A percentile compares a stretch with the other conserved stretches of the same genome.
These are phyloP conservation scores for Paratinospora sagittata DNA, from an alignment of 164 flowering plant genomes.

Conservation along the genomic window DNA sequence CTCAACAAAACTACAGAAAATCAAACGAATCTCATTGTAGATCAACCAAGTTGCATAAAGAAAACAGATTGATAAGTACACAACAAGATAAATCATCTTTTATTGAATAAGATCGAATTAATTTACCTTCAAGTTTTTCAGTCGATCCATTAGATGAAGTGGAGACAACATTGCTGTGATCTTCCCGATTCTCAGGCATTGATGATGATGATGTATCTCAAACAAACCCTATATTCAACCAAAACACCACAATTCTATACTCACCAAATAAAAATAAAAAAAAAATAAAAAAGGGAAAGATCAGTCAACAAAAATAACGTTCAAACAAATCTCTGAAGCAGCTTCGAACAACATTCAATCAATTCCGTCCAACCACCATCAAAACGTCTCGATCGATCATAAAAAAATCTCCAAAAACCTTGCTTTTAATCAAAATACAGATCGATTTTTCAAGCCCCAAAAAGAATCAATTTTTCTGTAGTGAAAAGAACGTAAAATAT, in stretches of 20 bases:
- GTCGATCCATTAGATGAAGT: slow-evolving; percentile 11
- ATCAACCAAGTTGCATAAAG: slow-evolving; percentile 1
- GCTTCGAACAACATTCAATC: background rate
- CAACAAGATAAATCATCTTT: background rate
- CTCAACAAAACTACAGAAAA: background rate
- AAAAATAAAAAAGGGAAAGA: too few species aligned
- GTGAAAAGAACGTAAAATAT: background rate
- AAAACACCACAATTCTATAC: background rate
- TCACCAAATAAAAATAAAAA: background rate
- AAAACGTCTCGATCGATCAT: background rate
- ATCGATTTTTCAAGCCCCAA: background rate
- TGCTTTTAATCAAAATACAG: background rate
- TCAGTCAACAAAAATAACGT: background rate
- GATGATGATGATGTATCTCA: slow-evolving; percentile 4
- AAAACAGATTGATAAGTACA: background rate
- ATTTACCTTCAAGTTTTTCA: slow-evolving; percentile 18
- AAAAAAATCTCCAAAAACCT: too few species aligned
- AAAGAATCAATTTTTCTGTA: background rate
- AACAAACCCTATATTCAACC: background rate
- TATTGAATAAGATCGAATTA: background rate
- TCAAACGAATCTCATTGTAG: background rate
- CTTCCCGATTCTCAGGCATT: slow-evolving; percentile 22
- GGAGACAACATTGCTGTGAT: slow-evolving; percentile 13
- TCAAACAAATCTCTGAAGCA: background rate
- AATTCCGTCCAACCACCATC: background rate